A percentile compares a stretch with the other conserved stretches of the same genome.
phyloP scores from a whole-genome alignment of 768 basidiomycete genomes.

The Hypholoma sublateritium region DNA sequence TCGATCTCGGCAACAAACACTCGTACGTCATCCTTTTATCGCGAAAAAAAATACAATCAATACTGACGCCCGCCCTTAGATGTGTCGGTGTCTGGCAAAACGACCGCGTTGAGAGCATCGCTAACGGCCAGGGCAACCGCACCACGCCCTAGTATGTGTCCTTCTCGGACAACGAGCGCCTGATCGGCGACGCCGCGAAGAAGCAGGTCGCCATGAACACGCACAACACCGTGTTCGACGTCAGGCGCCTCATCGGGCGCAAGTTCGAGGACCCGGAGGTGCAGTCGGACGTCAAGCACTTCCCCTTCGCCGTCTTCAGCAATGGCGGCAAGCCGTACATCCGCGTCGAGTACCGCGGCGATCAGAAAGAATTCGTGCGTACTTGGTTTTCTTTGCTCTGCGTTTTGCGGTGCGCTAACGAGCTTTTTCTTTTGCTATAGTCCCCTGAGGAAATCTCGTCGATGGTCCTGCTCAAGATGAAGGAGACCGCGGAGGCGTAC shows the following conservation, averaged over 20 bases:
- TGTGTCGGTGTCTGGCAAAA: conserved; percentile 99
- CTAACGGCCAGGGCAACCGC: background rate
- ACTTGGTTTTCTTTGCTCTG: background rate
- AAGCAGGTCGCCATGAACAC: background rate
- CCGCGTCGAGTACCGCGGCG: background rate
- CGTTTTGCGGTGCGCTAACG: background rate
- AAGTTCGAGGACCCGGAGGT: background rate
- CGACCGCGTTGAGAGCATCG: conserved; percentile 55
- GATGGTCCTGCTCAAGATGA: background rate
- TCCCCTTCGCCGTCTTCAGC: background rate
- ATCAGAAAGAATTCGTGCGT: background rate
- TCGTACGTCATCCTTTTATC: conserved; percentile 52
- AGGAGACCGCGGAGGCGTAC: background rate
- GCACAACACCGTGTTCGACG: background rate
- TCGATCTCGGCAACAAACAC: conserved; percentile 97
- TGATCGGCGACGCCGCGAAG: background rate
- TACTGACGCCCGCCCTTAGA: conserved; percentile 38
- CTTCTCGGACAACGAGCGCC: background rate
- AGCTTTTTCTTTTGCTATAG: background rate
- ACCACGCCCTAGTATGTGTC: background rate
- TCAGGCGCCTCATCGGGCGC: background rate
- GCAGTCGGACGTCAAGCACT: background rate
- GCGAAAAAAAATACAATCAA: background rate
- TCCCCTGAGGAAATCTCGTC: background rate
- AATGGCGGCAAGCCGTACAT: background rate